Percentiles rank a stretch among this genome's conserved stretches.
Conservation (phyloP, 1,284 basidiomycete species). For the Caloboletus inedulis region DNA sequence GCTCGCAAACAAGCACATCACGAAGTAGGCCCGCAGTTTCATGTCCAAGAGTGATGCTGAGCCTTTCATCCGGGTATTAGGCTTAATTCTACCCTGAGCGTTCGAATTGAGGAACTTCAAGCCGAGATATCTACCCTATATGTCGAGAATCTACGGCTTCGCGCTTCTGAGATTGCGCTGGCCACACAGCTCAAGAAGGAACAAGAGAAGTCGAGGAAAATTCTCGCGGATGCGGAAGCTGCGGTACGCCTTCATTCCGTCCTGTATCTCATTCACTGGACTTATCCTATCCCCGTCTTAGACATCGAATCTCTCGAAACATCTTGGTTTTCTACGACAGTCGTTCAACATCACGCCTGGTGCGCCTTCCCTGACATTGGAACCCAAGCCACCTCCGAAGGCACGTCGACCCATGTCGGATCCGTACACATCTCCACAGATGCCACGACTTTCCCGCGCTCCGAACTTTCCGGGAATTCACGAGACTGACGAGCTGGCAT, state of each 20-base stretch:
- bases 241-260: conserved; percentile 50
- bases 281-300: conserved; percentile 28
- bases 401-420: conserved; percentile 40
- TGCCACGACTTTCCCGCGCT: conserved; percentile 58
- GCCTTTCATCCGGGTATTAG: conserved; percentile 37
- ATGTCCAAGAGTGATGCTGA: conserved; percentile 8
- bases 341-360: conserved; percentile 47
- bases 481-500: conserved; percentile 61
- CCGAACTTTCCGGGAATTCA: conserved; percentile 64
- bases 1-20: conserved; percentile 84
- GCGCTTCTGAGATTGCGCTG: conserved; percentile 74
- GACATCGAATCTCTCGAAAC: conserved; percentile 64
- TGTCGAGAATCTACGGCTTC: conserved; percentile 75
- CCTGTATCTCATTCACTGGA: conserved; percentile 9
- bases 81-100: conserved; percentile 77
- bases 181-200: conserved; percentile 72
- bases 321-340: conserved; percentile 60
- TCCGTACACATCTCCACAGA: conserved; percentile 46
- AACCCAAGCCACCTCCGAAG: conserved; percentile 48
- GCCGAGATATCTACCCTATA: conserved; percentile 73
- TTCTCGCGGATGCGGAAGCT: conserved; percentile 67
- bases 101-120: conserved; percentile 79
- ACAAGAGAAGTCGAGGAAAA: conserved; percentile 65
- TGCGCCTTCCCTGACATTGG: conserved; percentile 34
- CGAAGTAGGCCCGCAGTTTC: conserved; percentile 52